Conservation (phyloP, 2,329 filamentous ascomycete genomes). For the Fusarium pseudocircinatum region DNA sequence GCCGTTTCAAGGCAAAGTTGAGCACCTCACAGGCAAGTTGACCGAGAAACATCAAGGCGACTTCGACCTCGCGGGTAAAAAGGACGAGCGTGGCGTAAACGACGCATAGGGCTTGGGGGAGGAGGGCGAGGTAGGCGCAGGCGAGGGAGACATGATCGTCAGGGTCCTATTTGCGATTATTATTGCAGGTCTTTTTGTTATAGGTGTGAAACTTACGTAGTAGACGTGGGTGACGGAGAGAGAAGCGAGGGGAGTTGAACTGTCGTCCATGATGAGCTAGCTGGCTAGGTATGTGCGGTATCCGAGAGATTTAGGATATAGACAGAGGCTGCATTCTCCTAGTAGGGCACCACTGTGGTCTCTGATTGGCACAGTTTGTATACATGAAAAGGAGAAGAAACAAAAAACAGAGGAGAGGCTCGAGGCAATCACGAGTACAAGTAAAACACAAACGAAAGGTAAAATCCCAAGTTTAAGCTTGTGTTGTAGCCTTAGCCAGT, state of each 20-base stretch:
- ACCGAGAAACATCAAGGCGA: constrained; percentile 88
- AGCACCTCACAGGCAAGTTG: constrained; percentile 91
- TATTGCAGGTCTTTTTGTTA: not conserved
- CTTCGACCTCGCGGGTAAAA: constrained; percentile 89
- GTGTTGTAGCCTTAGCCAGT: not conserved
- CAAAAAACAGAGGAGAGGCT: not conserved
- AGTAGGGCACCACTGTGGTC: not conserved
- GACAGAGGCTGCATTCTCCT: constrained; percentile 15
- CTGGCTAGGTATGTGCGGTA: not conserved
- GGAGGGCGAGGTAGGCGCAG: constrained; percentile 92
- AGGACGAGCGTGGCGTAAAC: constrained; percentile 91
- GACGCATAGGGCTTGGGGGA: constrained; percentile 90
- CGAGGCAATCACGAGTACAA: not conserved
- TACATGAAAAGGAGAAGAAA: not conserved
- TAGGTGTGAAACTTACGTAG: constrained; percentile 73
- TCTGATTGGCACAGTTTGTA: not conserved
- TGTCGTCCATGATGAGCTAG: constrained; percentile 40
- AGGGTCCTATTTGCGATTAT: constrained; percentile 75
- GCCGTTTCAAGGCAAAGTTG: constrained; percentile 88
- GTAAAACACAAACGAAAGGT: not conserved
- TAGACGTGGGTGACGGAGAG: constrained; percentile 95
- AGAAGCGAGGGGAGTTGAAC: constrained; percentile 76
- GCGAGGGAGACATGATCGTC: constrained; percentile 83
- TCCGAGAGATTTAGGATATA: not conserved
- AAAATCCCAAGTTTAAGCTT: constrained; percentile 8